A percentile compares a stretch with the other conserved stretches of the same genome.
Conservation (phyloP, 1,284 basidiomycete genomes). For the Macrocybe sp. region DNA sequence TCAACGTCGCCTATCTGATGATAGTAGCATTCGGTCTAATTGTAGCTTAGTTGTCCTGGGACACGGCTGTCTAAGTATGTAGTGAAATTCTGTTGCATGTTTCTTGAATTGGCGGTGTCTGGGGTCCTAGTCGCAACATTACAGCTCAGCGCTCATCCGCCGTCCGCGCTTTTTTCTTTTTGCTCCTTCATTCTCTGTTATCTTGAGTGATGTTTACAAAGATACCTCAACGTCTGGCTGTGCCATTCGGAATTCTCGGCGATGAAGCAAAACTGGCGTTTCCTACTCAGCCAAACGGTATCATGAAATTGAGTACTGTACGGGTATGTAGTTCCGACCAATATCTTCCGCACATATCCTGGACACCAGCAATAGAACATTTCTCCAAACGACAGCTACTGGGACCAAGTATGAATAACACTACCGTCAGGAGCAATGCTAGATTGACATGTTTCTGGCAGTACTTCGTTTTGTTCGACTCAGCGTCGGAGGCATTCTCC, state of each 20-base stretch:
- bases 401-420: constrained; percentile 65
- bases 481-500: constrained; percentile 83
- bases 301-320: constrained; percentile 65
- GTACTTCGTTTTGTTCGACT: constrained; percentile 84
- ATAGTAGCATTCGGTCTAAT: too few relatives aligned
- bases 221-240: constrained; percentile 63
- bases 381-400: constrained; percentile 67
- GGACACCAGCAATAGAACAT: constrained; percentile 55
- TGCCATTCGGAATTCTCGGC: constrained; percentile 76
- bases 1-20: too few relatives aligned
- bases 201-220: constrained; percentile 47
- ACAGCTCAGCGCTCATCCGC: too few relatives aligned
- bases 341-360: constrained; percentile 8
- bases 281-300: constrained; percentile 73
- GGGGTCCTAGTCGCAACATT: too few relatives aligned
- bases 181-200: neutral
- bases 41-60: too few relatives aligned
- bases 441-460: constrained; percentile 24
- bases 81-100: too few relatives aligned
- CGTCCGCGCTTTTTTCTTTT: neutral
- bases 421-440: neutral
- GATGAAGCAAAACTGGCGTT: constrained; percentile 89
- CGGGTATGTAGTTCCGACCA: constrained; percentile 50
- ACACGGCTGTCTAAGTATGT: too few relatives aligned
- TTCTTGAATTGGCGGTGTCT: too few relatives aligned